Evolutionary conservation across 768 basidiomycete genomes (phyloP), one percentile per base, ranked within the genome.

Genomic region (Suillus fuscotomentosus): DNA sequence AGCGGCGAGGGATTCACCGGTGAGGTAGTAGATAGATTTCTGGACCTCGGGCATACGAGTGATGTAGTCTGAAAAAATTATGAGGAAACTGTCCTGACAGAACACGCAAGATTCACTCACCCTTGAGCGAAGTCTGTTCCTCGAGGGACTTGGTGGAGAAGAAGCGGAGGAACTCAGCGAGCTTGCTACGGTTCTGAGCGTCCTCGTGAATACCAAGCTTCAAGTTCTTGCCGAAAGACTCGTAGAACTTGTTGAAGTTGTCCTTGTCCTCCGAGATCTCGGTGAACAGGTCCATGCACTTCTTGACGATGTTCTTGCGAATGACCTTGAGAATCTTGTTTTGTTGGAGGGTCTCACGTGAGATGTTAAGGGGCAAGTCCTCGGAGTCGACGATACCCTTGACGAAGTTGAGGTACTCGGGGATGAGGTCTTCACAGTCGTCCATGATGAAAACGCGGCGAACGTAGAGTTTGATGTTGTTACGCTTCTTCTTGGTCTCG

Each of bases 401-500:
- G 83, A 98, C 89, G 78, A 98, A 99, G 86, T 98, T 98, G 80
- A 98, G 94, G 86, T 99, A 99, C 79, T 99, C 97, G 70, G 97
- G 97, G 75, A 97, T 99, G 76, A 97, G 84, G 75, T 99, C 97
- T 84, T 99, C 97, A 78, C 97, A 99, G 80, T 97, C 96, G 81
- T 99, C 97, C 94, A 97, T 98, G 87, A 99, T 99, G 86, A 99
- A 99, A 74, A 99, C 97, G 63, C 97, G 95, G 84, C 97, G 94
- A 71, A 99, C 97, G 77, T 99, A 99, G 77, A 99, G 95, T 84
- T 99, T 99, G 87, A 99, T 99, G 91, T 99, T 99, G 88, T 98
- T 98, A 74, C 97, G 94, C 88, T 99, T 99, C 92, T 99, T 99
- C 91, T 99, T 99, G 66, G 92, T 93, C 84, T 99, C 97, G 82